Evolutionary conservation across 345 rosid species (phyloP).

Genomic region (Aegle marmelos): DNA sequence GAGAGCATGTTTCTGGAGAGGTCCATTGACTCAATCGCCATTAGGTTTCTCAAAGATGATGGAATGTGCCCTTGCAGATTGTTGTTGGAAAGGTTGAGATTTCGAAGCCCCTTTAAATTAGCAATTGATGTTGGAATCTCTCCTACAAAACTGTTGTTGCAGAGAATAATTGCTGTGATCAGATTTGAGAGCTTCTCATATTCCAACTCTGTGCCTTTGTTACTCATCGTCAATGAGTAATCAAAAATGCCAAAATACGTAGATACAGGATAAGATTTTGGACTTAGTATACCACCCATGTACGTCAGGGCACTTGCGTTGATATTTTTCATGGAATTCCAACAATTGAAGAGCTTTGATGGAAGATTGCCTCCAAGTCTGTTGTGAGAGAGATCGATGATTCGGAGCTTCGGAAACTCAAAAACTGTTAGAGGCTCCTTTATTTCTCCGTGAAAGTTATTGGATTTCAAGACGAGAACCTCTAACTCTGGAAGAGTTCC

Average conservation of each 20-base stretch:
- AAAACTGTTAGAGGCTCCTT: not conserved
- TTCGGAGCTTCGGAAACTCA: not conserved
- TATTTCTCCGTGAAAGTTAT: slow-evolving; percentile 2
- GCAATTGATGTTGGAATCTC: not conserved
- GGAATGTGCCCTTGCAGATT: no score
- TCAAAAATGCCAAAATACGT: not conserved
- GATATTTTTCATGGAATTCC: slow-evolving; percentile 23
- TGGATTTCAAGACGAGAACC: not conserved
- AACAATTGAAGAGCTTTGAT: not conserved
- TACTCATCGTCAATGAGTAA: not conserved
- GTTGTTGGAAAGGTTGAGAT: no score
- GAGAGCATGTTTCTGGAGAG: no score
- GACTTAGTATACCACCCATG: not conserved
- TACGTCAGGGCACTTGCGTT: not conserved
- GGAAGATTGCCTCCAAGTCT: slow-evolving; percentile 13
- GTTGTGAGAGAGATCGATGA: slow-evolving; percentile 9
- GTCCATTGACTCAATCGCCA: no score
- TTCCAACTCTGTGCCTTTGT: not conserved
- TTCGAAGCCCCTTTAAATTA: no score
- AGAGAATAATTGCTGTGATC: not conserved
- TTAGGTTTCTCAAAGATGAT: no score
- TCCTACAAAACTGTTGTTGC: not conserved
- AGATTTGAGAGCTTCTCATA: not conserved
- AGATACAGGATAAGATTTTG: accelerated
- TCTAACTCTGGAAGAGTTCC: slow-evolving; percentile 1